phyloP scores from a whole-genome alignment of 805 yeast genomes.

The Suhomyces pyralidae region DNA sequence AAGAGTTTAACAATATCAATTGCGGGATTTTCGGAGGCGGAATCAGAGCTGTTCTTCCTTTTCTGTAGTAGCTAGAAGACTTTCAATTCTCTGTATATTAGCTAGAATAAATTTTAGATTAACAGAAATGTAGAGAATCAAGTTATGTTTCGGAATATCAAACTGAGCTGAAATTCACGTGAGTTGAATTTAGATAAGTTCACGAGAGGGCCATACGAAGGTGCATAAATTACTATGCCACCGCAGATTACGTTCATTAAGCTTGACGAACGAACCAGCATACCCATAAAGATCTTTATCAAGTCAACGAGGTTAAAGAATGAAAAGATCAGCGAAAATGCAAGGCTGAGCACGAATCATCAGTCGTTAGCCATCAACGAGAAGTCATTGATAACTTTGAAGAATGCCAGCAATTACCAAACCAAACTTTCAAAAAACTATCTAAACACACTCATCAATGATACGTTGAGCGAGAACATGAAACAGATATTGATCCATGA shows the following conservation, averaged over 20 bases:
- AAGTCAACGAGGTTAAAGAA: conserved; percentile 1
- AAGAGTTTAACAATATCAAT: background rate
- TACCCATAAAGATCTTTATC: conserved; percentile 14
- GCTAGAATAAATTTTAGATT: background rate
- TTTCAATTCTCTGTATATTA: background rate
- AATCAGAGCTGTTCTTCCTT: background rate
- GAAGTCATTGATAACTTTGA: conserved; percentile 12
- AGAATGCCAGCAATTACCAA: conserved; percentile 12
- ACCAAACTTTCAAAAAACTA: conserved; percentile 13
- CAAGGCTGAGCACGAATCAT: background rate
- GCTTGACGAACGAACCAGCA: background rate
- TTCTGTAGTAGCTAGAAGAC: background rate
- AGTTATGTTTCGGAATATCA: no score
- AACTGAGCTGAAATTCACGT: no score
- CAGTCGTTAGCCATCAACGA: conserved; percentile 13
- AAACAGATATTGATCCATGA: conserved; percentile 5
- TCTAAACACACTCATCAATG: conserved; percentile 9
- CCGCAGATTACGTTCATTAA: conserved; percentile 14
- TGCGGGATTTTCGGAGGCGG: background rate
- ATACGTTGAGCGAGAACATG: conserved; percentile 3
- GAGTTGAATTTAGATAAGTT: background rate
- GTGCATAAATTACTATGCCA: conserved; percentile 6
- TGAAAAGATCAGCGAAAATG: background rate
- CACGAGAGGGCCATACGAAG: background rate
- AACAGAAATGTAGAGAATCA: background rate